phyloP scores from a whole-genome alignment of 2,329 filamentous ascomycete genomes.

The Lizonia empirigonia region DNA sequence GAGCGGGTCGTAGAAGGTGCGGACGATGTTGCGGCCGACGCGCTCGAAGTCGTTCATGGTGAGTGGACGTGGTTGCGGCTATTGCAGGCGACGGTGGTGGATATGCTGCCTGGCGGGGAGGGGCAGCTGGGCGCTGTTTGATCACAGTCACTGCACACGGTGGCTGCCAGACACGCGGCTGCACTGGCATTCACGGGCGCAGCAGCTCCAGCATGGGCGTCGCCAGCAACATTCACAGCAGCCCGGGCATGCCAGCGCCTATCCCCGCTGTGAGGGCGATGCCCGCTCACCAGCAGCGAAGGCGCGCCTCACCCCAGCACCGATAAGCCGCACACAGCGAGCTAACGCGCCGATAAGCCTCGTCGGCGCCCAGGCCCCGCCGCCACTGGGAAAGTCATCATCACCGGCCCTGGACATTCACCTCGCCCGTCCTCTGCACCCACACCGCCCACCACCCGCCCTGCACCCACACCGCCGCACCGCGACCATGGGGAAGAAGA shows the following conservation, averaged over 20 bases:
- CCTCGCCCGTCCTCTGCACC: slow-evolving; percentile 6
- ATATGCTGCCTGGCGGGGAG: slow-evolving; percentile 20
- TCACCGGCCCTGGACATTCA: slow-evolving; percentile 5
- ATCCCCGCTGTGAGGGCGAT: not conserved
- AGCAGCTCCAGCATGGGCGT: not conserved
- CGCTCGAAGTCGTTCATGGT: slow-evolving; percentile 74
- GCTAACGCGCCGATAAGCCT: slow-evolving; percentile 9
- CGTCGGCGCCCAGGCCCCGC: slow-evolving; percentile 5
- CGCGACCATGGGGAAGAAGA: slow-evolving; percentile 35
- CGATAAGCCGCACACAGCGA: slow-evolving; percentile 11
- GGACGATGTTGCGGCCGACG: slow-evolving; percentile 77
- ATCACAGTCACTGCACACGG: not conserved
- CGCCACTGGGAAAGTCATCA: slow-evolving; percentile 16
- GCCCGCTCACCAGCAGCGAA: too few relatives aligned
- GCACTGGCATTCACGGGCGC: not conserved
- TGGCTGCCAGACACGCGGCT: not conserved
- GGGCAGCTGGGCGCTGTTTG: slow-evolving; percentile 5
- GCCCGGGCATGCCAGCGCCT: not conserved
- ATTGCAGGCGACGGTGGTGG: slow-evolving; percentile 15
- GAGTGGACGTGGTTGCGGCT: slow-evolving; percentile 3
- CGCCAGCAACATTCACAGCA: not conserved
- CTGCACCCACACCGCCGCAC: not conserved
- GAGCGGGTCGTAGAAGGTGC: slow-evolving; percentile 91
- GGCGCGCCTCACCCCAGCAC: too few relatives aligned
- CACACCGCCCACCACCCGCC: slow-evolving; percentile 1